Conservation (phyloP, 2,329 filamentous ascomycete species). For the Cercospora zeae-maydis region DNA sequence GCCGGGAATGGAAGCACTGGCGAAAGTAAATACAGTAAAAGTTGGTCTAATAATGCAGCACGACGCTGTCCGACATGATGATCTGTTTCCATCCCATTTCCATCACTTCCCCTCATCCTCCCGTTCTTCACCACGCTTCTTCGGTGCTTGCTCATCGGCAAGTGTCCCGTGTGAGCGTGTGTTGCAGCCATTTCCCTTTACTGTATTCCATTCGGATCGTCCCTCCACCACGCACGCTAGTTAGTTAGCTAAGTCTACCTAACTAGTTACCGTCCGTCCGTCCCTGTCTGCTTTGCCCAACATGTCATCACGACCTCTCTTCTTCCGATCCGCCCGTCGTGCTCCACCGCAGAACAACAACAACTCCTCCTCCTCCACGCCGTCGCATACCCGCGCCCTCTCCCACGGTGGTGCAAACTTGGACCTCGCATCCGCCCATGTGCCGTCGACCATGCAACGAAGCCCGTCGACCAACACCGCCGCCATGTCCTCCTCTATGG, state of each 20-base stretch:
- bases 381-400: slow-evolving; percentile 14
- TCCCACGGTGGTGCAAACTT: slow-evolving; percentile 10
- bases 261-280: not conserved
- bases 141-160: not conserved
- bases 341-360: slow-evolving; percentile 8
- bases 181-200: too few species aligned
- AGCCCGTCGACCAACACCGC: slow-evolving; percentile 18
- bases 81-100: not conserved
- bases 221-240: not conserved
- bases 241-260: too few species aligned
- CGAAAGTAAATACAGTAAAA: not conserved
- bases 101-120: not conserved
- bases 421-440: slow-evolving; percentile 1
- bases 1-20: not conserved
- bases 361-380: too few species aligned
- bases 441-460: slow-evolving; percentile 10
- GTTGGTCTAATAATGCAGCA: too few species aligned
- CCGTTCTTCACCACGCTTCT: not conserved
- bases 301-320: slow-evolving; percentile 24
- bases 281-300: slow-evolving; percentile 5
- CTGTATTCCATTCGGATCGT: not conserved
- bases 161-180: too few species aligned
- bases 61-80: not conserved
- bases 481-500: slow-evolving; percentile 23
- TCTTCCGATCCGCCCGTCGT: slow-evolving; percentile 21